Percentiles rank a stretch among this genome's conserved stretches.
Evolutionary conservation across 1,284 basidiomycete species (phyloP).

Genomic region (Puccinia novopanici): DNA sequence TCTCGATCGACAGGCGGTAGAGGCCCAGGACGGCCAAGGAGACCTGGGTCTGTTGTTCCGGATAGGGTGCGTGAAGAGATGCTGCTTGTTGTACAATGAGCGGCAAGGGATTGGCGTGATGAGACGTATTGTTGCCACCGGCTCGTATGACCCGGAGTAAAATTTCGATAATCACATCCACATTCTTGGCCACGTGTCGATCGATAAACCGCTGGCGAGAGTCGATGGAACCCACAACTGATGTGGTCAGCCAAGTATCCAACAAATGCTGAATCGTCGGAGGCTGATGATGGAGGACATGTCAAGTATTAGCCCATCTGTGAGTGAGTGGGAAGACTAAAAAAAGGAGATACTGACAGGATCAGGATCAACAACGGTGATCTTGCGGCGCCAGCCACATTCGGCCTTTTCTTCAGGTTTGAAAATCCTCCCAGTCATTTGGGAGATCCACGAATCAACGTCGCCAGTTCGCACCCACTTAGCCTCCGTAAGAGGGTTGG

Average conservation of each 20-base stretch:
- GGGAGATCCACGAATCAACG: conserved; percentile 85
- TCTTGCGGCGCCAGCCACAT: conserved; percentile 81
- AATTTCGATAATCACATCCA: conserved; percentile 85
- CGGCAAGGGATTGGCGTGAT: conserved; percentile 47
- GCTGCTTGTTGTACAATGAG: conserved; percentile 60
- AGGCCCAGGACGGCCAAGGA: conserved; percentile 86
- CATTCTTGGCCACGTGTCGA: conserved; percentile 74
- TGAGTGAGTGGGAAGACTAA: neutral
- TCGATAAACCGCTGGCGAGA: conserved; percentile 83
- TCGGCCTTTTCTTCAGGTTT: conserved; percentile 54
- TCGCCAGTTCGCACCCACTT: conserved; percentile 94
- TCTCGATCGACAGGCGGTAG: conserved; percentile 78
- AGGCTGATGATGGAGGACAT: conserved; percentile 63
- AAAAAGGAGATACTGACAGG: conserved; percentile 67
- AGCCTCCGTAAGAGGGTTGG: conserved; percentile 84
- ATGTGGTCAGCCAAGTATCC: conserved; percentile 80
- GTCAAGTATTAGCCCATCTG: neutral
- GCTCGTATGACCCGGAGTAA: conserved; percentile 82
- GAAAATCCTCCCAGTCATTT: conserved; percentile 68
- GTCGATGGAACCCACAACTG: conserved; percentile 70
- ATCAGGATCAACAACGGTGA: conserved; percentile 88
- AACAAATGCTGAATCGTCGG: conserved; percentile 86
- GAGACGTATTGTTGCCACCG: conserved; percentile 67
- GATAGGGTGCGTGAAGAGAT: conserved; percentile 73
- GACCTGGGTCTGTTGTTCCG: conserved; percentile 85